Base-by-base conservation (phyloP, 306 rosid species). In the Fragaria vesca region DNA sequence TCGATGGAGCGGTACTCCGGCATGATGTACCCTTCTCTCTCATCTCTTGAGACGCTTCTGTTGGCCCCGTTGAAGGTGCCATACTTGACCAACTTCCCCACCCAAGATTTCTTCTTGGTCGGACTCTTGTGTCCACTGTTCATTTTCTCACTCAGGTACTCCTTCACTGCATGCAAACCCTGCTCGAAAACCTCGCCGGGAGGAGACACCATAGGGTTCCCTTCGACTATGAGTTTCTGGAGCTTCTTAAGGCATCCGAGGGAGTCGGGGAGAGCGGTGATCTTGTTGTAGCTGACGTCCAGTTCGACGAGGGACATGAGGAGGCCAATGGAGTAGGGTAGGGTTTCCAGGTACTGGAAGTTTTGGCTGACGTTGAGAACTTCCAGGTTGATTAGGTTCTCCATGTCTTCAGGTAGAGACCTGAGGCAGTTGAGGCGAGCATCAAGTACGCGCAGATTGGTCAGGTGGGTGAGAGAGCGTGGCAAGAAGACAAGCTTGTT, bases 291-390 rank as follows among this genome's bases (percentile, higher is more conserved):
- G 87, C 99, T 95, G 10, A 86, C 73, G 72, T 95, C 97, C 0
- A 95, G 86, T 52, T 95, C 99, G 0, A 83, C 86, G 0, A 95
- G 91, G 38, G 97, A 93, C 6, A 91, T 34, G 47, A 95, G 91
- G 17, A 95, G 93, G 9, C 99, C 99, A 1, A 93, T 47, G 20
- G 99, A 91, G 76, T 87, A 90, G 0, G 99, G 99, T 1, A 95
- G 81, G 40, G 86, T n/a, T 0, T 81, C 84, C 1, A 95, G 86
- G 84, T 85, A 85, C 20, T 95, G 99, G 83, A 95, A 95, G 83
- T 95, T 95, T 61, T 95, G 99, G 86, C 99, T 93, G 6, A 95
- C 79, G 24, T 95, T 95, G 0, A 95, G 89, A 51, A 73, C 85
- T 84, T 91, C 85, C 0, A 95, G 96, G 90, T 89, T 91, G 63